phyloP scores from a whole-genome alignment of 1,284 basidiomycete species.

The Ceratobasidium theobromae region DNA sequence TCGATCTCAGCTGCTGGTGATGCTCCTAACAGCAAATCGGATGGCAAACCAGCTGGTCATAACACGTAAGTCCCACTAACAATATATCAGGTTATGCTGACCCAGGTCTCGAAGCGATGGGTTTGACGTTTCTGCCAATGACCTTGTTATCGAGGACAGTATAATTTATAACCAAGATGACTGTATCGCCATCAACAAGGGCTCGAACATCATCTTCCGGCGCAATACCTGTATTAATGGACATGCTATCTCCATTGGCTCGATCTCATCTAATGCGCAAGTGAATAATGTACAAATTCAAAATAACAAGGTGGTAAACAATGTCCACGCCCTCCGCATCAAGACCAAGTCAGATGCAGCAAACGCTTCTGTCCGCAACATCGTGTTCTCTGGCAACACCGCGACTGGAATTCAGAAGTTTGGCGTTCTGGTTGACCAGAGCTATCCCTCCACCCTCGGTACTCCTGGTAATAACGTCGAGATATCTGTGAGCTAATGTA shows the following conservation, averaged over 20 bases:
- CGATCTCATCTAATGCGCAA: slow-evolving; percentile 35
- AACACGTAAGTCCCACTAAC: slow-evolving; percentile 44
- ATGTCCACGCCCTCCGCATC: slow-evolving; percentile 37
- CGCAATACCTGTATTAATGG: slow-evolving; percentile 38
- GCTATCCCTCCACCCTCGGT: slow-evolving; percentile 26
- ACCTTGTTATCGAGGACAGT: slow-evolving; percentile 34
- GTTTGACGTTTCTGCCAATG: slow-evolving; percentile 31
- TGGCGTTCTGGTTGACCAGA: slow-evolving; percentile 37
- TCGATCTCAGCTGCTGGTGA: slow-evolving; percentile 42
- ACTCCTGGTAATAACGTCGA: slow-evolving; percentile 23
- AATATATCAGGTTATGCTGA: neutral
- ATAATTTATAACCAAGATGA: slow-evolving; percentile 39
- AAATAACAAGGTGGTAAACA: slow-evolving; percentile 36
- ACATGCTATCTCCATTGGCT: slow-evolving; percentile 38
- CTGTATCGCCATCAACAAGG: slow-evolving; percentile 38
- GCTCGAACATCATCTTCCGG: slow-evolving; percentile 36
- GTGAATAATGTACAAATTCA: slow-evolving; percentile 37
- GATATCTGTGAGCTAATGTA: slow-evolving; percentile 9
- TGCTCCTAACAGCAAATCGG: slow-evolving; percentile 50
- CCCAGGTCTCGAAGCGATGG: neutral
- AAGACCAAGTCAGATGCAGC: slow-evolving; percentile 37
- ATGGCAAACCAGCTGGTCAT: slow-evolving; percentile 46
- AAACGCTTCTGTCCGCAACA: slow-evolving; percentile 34
- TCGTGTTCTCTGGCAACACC: slow-evolving; percentile 35
- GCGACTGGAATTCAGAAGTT: slow-evolving; percentile 34